Percentiles rank a stretch among this genome's conserved stretches.
phyloP scores from a whole-genome alignment of 192 early-diverging fungal genomes.

The Podila epigama region DNA sequence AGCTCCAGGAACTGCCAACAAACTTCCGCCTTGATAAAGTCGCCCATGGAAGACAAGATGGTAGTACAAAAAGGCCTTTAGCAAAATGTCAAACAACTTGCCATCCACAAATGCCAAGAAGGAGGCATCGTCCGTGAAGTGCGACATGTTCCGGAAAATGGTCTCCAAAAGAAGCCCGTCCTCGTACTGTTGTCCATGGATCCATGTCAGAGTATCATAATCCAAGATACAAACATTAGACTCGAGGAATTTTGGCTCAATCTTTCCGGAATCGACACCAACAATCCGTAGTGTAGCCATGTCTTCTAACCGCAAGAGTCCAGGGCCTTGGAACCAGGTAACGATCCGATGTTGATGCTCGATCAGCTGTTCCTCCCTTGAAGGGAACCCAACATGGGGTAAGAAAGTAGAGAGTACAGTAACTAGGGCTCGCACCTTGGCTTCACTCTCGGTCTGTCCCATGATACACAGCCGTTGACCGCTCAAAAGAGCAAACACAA shows the following conservation, averaged over 20 bases:
- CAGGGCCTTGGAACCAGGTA: slow-evolving; percentile 34
- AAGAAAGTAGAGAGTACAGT: slow-evolving; percentile 30
- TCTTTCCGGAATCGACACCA: slow-evolving; percentile 41
- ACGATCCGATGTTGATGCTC: slow-evolving; percentile 39
- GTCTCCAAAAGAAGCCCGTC: slow-evolving; percentile 34
- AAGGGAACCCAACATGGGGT: slow-evolving; percentile 34
- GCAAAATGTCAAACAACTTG: slow-evolving; percentile 28
- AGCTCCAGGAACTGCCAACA: slow-evolving; percentile 7
- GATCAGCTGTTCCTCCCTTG: slow-evolving; percentile 38
- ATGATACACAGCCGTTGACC: slow-evolving; percentile 41
- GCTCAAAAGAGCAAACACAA: slow-evolving; percentile 35
- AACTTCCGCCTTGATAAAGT: slow-evolving; percentile 24
- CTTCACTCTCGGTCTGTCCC: slow-evolving; percentile 30
- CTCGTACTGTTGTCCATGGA: slow-evolving; percentile 30
- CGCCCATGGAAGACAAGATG: slow-evolving; percentile 35
- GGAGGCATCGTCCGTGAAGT: slow-evolving; percentile 34
- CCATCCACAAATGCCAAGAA: slow-evolving; percentile 39
- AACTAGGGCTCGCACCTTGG: slow-evolving; percentile 24
- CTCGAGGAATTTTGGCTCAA: slow-evolving; percentile 42
- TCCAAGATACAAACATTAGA: slow-evolving; percentile 29
- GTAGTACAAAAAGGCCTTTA: slow-evolving; percentile 41
- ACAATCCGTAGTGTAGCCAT: slow-evolving; percentile 24
- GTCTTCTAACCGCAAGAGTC: slow-evolving; percentile 22
- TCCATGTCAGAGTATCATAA: slow-evolving; percentile 36
- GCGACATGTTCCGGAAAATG: slow-evolving; percentile 25